A percentile compares a stretch with the other conserved stretches of the same genome.
phyloP scores from a whole-genome alignment of 768 basidiomycete genomes.

The Hygrophorus russula region DNA sequence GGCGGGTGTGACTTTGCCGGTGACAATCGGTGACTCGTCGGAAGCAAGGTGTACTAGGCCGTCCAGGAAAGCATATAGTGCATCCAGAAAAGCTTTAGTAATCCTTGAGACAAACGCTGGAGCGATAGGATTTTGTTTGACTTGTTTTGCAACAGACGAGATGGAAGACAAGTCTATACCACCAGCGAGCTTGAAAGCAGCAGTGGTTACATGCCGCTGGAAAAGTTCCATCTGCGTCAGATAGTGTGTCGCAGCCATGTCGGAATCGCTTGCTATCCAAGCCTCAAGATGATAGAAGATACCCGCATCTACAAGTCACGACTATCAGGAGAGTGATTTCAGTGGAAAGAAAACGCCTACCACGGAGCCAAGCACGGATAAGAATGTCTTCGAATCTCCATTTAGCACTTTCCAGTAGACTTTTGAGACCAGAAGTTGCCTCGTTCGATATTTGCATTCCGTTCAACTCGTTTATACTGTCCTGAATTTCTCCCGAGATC shows the following conservation, averaged over 20 bases:
- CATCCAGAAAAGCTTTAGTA: constrained; percentile 76
- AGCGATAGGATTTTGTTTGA: constrained; percentile 52
- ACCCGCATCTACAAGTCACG: constrained; percentile 53
- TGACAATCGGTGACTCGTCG: constrained; percentile 46
- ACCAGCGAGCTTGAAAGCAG: constrained; percentile 72
- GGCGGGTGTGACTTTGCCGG: constrained; percentile 22
- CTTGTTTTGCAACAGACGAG: constrained; percentile 36
- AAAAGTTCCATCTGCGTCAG: constrained; percentile 70
- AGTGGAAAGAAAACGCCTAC: constrained; percentile 24
- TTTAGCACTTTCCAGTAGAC: constrained; percentile 66
- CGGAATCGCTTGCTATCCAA: constrained; percentile 60
- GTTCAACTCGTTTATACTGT: constrained; percentile 72
- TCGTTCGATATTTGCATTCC: constrained; percentile 77
- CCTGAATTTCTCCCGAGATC: constrained; percentile 76
- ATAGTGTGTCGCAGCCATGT: constrained; percentile 61
- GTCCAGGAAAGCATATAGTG: constrained; percentile 76
- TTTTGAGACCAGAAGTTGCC: constrained; percentile 52
- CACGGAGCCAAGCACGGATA: constrained; percentile 70
- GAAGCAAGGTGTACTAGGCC: constrained; percentile 74
- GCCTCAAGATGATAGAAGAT: constrained; percentile 76
- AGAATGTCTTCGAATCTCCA: constrained; percentile 87
- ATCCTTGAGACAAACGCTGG: constrained; percentile 62
- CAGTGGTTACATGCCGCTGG: constrained; percentile 66
- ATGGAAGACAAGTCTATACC: constrained; percentile 48
- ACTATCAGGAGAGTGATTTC: background rate